A percentile compares a stretch with the other conserved stretches of the same genome.
Conservation (phyloP, 116 monocot species). For the Cymodocea nodosa region DNA sequence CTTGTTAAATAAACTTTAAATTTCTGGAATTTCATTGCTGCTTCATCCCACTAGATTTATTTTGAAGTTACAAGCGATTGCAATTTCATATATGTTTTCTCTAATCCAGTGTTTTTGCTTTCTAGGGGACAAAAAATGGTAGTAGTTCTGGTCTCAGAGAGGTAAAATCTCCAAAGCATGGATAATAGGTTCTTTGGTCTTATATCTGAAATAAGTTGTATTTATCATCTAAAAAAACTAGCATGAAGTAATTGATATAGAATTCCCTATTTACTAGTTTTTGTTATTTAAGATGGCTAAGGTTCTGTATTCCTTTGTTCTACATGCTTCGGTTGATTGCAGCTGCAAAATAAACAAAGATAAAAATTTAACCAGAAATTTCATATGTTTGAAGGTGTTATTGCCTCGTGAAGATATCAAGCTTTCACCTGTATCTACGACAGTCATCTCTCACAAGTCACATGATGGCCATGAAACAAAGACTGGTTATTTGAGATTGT, state of each 20-base stretch:
- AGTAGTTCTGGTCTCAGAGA: constrained; percentile 34
- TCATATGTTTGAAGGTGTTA: constrained; percentile 34
- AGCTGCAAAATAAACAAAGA: too few relatives aligned
- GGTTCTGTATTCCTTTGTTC: too few relatives aligned
- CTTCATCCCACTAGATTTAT: too few relatives aligned
- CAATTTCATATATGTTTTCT: neutral
- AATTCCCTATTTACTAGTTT: neutral
- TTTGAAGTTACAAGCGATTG: neutral
- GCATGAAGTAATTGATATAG: neutral
- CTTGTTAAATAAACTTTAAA: too few relatives aligned
- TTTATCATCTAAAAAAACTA: neutral
- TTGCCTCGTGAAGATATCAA: constrained; percentile 73
- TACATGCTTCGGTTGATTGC: too few relatives aligned
- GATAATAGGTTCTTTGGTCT: neutral
- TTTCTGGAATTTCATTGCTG: too few relatives aligned
- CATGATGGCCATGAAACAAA: constrained; percentile 58
- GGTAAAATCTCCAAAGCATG: constrained; percentile 26
- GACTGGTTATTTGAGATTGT: constrained; percentile 85
- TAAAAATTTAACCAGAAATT: constrained; percentile 1
- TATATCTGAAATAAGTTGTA: neutral
- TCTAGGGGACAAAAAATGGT: constrained; percentile 39
- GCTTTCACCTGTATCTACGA: constrained; percentile 61
- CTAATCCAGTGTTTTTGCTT: constrained; percentile 1
- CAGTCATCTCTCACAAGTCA: constrained; percentile 58
- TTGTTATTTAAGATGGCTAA: too few relatives aligned